These are phyloP conservation scores for Ramalina peruviana DNA, from an alignment of 495 filamentous ascomycete species.

Conservation along the genomic window DNA sequence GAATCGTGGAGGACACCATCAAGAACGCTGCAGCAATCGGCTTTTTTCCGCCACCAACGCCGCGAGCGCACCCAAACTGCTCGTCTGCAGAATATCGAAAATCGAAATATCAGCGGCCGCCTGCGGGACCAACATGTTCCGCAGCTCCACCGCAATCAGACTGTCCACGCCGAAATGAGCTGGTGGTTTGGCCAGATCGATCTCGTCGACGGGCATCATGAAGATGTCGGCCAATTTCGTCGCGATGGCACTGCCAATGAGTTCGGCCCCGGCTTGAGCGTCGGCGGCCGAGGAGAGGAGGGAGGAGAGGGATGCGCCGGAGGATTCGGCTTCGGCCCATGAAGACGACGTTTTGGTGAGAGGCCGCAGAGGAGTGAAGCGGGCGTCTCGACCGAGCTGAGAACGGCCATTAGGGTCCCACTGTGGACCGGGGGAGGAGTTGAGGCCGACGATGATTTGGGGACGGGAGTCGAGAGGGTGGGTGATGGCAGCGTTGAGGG, in stretches of 20 bases:
- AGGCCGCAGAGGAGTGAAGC: too few species aligned
- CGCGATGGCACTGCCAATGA: not conserved
- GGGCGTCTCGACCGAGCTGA: not conserved
- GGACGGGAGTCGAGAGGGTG: not conserved
- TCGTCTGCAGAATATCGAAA: constrained; percentile 25
- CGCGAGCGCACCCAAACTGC: too few species aligned
- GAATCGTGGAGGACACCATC: too few species aligned
- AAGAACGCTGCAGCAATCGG: too few species aligned
- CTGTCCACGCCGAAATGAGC: constrained; percentile 25
- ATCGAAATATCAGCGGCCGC: constrained; percentile 19
- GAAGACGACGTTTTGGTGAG: not conserved
- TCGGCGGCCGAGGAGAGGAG: too few species aligned
- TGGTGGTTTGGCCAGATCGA: constrained; percentile 8
- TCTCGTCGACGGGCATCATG: constrained; percentile 1
- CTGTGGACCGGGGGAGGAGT: too few species aligned
- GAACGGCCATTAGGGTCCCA: not conserved
- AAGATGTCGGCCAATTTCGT: not conserved
- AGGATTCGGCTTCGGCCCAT: not conserved
- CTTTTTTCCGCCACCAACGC: too few species aligned
- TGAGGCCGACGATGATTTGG: too few species aligned
- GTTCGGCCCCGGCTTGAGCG: not conserved
- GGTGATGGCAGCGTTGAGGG: not conserved
- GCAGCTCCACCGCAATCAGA: constrained; percentile 25
- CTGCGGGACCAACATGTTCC: constrained; percentile 25
- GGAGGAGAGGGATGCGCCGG: too few species aligned